Percentiles rank a stretch among this genome's conserved stretches.
These are phyloP conservation scores for Neonectria hederae DNA, from an alignment of 2,329 filamentous ascomycete genomes.

Conservation along the genomic window DNA sequence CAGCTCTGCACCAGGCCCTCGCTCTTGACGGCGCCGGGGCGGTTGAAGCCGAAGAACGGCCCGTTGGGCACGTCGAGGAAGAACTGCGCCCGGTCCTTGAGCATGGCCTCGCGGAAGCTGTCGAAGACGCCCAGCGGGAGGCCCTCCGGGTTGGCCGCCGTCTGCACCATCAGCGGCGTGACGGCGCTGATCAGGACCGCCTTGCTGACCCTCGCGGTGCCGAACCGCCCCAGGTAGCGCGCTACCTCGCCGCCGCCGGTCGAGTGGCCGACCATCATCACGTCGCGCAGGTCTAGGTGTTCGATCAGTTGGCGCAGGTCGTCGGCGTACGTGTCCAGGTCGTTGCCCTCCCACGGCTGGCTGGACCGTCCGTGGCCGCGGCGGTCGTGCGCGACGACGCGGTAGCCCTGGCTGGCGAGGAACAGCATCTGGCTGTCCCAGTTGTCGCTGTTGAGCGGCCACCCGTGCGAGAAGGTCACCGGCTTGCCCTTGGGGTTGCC, in stretches of 20 bases:
- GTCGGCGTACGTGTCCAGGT: conserved; percentile 43
- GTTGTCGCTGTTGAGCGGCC: conserved; percentile 46
- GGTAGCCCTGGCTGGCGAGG: conserved; percentile 44
- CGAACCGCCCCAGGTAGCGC: conserved; percentile 44
- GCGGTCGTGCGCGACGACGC: conserved; percentile 46
- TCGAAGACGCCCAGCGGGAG: conserved; percentile 50
- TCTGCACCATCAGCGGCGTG: conserved; percentile 49
- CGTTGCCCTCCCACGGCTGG: conserved; percentile 37
- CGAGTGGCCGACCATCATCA: conserved; percentile 57
- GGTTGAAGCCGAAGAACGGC: conserved; percentile 66
- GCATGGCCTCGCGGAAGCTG: conserved; percentile 48
- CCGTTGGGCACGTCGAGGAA: conserved; percentile 76
- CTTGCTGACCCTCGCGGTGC: conserved; percentile 49
- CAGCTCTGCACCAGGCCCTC: conserved; percentile 51
- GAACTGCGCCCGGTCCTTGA: conserved; percentile 54
- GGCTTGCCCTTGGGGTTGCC: conserved; percentile 47
- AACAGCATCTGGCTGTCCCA: conserved; percentile 45
- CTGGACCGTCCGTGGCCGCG: conserved; percentile 48
- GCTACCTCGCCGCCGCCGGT: conserved; percentile 54
- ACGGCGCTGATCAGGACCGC: conserved; percentile 51
- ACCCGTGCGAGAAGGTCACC: conserved; percentile 51
- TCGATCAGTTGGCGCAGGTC: conserved; percentile 45
- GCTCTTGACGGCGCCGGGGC: conserved; percentile 28
- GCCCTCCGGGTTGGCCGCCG: conserved; percentile 46
- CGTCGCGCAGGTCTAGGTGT: conserved; percentile 45